Conservation (phyloP, 2,329 filamentous ascomycete species). For the Trichoderma hamatum region DNA sequence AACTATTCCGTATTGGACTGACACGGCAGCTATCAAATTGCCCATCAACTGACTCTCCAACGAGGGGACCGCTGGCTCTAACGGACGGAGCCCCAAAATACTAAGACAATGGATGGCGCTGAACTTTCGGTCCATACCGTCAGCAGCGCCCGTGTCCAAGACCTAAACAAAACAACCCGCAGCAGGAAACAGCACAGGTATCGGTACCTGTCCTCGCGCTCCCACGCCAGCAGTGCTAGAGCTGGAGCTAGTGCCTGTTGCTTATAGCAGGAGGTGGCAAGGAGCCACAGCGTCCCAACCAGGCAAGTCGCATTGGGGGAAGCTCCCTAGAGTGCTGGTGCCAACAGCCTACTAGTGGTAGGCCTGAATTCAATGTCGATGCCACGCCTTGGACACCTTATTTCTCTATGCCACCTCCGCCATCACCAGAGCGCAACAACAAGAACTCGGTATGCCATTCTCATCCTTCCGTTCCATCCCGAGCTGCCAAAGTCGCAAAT, state of each 20-base stretch:
- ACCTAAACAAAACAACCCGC: neutral
- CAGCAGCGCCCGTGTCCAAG: conserved; percentile 19
- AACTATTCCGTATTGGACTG: neutral
- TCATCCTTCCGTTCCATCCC: neutral
- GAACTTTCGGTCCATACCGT: conserved; percentile 25
- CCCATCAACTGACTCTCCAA: neutral
- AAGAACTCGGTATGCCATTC: neutral
- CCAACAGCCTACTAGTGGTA: neutral
- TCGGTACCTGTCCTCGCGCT: neutral
- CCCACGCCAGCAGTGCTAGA: neutral
- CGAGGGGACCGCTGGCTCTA: neutral
- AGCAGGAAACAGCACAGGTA: neutral
- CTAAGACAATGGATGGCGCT: conserved; percentile 12
- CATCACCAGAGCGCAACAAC: neutral
- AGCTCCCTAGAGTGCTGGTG: neutral
- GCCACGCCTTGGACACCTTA: neutral
- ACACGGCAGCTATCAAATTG: neutral
- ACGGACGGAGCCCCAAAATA: neutral
- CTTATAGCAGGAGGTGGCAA: conserved; percentile 5
- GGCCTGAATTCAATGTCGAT: conserved; percentile 1
- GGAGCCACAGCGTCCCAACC: conserved; percentile 1
- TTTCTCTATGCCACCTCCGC: neutral
- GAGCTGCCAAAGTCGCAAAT: neutral
- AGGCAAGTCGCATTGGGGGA: conserved; percentile 15
- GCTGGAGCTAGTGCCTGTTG: neutral